Conservation (phyloP, 306 rosid genomes). For the Castanospermum australe region DNA sequence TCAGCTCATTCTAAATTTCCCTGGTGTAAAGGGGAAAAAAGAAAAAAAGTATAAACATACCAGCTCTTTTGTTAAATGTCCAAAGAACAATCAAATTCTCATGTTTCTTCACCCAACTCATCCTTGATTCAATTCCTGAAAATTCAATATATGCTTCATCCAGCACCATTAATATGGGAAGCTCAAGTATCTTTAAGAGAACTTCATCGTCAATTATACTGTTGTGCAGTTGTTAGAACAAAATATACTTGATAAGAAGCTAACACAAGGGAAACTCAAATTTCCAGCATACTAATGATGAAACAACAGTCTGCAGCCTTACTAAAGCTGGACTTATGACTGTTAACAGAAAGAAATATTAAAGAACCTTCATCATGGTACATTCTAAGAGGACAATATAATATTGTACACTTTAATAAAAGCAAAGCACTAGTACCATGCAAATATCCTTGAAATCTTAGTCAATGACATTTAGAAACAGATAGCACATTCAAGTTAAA, state of each 20-base stretch:
- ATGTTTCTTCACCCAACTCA: conserved; percentile 91
- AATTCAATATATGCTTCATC: conserved; percentile 98
- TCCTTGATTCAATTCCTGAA: conserved; percentile 61
- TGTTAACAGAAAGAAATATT: background rate
- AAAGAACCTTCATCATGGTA: background rate
- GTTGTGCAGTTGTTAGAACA: conserved; percentile 29
- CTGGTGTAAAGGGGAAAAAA: background rate
- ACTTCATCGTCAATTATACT: conserved; percentile 76
- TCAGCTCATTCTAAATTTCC: conserved; percentile 13
- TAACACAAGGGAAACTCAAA: conserved; percentile 14
- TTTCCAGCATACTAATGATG: background rate
- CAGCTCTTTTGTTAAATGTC: conserved; percentile 99
- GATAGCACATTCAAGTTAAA: background rate
- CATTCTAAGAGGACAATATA: background rate
- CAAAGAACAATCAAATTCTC: conserved; percentile 92
- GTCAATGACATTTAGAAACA: no score
- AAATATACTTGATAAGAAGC: conserved; percentile 11
- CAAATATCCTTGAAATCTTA: no score
- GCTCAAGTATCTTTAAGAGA: conserved; percentile 85
- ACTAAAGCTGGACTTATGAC: no score
- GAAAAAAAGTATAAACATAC: conserved; percentile 39
- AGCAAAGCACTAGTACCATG: no score
- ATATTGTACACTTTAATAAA: background rate
- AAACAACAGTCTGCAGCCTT: background rate
- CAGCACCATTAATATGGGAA: conserved; percentile 86